Conservation (phyloP, 108 stramenopile species). For the Pinguiococcus pyrenoidosus region DNA sequence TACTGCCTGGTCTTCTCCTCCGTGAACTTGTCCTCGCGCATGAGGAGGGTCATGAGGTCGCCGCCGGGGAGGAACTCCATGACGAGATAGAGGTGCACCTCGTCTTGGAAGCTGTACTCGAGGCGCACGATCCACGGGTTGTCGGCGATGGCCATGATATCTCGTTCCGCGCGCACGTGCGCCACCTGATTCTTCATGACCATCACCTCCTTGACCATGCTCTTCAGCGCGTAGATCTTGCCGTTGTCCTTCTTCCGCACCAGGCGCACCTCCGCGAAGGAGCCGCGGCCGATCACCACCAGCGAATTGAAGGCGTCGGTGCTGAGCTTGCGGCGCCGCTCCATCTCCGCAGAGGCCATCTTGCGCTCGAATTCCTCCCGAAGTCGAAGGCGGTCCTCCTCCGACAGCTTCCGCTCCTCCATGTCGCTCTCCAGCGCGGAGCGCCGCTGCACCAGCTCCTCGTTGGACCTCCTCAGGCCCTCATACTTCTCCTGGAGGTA, state of each 20-base stretch:
- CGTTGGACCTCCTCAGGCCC: no score
- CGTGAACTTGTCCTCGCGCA: conserved; percentile 42
- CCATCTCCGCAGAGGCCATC: no score
- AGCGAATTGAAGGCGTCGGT: conserved; percentile 71
- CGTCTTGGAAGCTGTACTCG: conserved; percentile 84
- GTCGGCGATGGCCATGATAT: conserved; percentile 73
- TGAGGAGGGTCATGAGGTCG: conserved; percentile 91
- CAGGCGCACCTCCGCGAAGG: conserved; percentile 92
- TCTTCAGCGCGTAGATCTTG: conserved; percentile 83
- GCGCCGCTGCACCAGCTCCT: no score
- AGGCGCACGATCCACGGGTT: conserved; percentile 77
- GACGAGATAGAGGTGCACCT: conserved; percentile 17
- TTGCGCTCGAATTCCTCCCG: no score
- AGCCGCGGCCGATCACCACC: conserved; percentile 79
- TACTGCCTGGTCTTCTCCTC: conserved; percentile 7
- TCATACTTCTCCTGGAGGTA: no score
- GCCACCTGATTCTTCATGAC: conserved; percentile 1
- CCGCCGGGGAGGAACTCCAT: conserved; percentile 98
- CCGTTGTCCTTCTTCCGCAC: conserved; percentile 34
- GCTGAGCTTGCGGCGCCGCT: no score
- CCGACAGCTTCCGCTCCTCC: no score
- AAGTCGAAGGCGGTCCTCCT: no score
- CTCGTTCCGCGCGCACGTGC: conserved; percentile 79
- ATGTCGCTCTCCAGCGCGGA: no score
- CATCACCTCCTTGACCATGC: conserved; percentile 82